Evolutionary conservation across 108 stramenopile genomes (phyloP), one percentile per base, ranked within the genome.

Genomic region (Hondaea fermentalgiana): DNA sequence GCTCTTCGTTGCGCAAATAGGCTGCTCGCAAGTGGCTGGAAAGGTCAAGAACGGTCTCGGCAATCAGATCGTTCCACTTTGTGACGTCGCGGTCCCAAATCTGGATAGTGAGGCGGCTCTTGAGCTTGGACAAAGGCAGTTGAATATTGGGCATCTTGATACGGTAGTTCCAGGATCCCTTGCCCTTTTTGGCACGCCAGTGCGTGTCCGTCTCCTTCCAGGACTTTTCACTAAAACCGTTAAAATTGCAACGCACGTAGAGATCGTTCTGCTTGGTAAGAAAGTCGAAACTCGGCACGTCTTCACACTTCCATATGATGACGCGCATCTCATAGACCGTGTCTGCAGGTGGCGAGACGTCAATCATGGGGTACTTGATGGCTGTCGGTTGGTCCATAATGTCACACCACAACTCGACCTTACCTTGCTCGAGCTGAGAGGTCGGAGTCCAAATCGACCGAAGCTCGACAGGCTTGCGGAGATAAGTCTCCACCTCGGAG

Each of bases 141-240:
- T 72, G 6, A 23, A 93, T 89, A 25, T 90, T 51, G n/a, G 45
- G 21, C 90, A 94, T 93, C 88, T 93, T 93, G n/a, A 95, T 69
- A 28, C 94, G 91, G 92, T 92, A 95, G 72, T 95, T 95, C 87
- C 90, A 95, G 21, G 89, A 91, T 10, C 89, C 94, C 64, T 92
- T 91, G 35, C 94, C 94, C 28, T 60, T 92, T 88, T 93, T 93
- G 53, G 87, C 88, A 51, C 94, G 91, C 94, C 93, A 94, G 64
- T 95, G 94, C n/a, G 92, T 94, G 89, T 95, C 94, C 57, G 94
- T 95, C 8, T 25, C 89, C 92, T 90, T 64, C 76, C 76, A 83
- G 0, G 71, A 14, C 76, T 92, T 92, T 44, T 93, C 89, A 59
- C 92, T 90, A 42, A 60, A 76, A 6, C 92, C 92, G 47, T 93